Evolutionary conservation across 306 rosid genomes (phyloP).

Genomic region (Arachis stenosperma): DNA sequence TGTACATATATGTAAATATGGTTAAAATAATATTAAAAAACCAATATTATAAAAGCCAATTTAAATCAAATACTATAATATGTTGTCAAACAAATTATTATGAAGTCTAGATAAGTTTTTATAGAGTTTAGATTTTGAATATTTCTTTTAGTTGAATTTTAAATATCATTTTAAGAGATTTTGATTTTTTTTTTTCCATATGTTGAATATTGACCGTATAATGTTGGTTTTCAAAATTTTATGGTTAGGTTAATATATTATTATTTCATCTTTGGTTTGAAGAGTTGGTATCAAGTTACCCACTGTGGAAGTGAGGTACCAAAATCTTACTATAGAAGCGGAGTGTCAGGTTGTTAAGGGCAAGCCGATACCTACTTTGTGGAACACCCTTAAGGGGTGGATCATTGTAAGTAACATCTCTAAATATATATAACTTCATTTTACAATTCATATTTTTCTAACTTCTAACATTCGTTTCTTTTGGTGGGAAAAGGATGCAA

Average conservation of each 20-base stretch:
- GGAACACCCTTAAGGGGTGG: constrained; percentile 60
- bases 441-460: neutral
- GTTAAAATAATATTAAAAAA: too few relatives aligned
- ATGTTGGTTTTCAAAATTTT: neutral
- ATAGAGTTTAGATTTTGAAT: too few relatives aligned
- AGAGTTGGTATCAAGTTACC: constrained; percentile 71
- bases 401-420: constrained; percentile 49
- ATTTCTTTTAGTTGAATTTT: too few relatives aligned
- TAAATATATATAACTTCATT: neutral
- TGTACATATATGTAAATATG: too few relatives aligned
- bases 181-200: too few relatives aligned
- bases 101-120: too few relatives aligned
- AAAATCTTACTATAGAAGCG: constrained; percentile 61
- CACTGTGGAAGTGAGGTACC: constrained; percentile 68
- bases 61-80: too few relatives aligned
- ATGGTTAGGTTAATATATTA: constrained; percentile 1
- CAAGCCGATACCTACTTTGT: constrained; percentile 69
- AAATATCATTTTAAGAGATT: neutral
- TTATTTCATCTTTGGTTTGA: constrained; percentile 9
- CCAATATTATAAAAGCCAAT: too few relatives aligned
- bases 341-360: constrained; percentile 69
- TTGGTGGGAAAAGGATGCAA: constrained; percentile 41
- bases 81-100: too few relatives aligned
- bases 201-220: too few relatives aligned
- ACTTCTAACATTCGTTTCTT: neutral